Evolutionary conservation across 2,329 filamentous ascomycete genomes (phyloP), one percentile per base, ranked within the genome.

Genomic region (Nothophaeocryptopus gaeumannii): DNA sequence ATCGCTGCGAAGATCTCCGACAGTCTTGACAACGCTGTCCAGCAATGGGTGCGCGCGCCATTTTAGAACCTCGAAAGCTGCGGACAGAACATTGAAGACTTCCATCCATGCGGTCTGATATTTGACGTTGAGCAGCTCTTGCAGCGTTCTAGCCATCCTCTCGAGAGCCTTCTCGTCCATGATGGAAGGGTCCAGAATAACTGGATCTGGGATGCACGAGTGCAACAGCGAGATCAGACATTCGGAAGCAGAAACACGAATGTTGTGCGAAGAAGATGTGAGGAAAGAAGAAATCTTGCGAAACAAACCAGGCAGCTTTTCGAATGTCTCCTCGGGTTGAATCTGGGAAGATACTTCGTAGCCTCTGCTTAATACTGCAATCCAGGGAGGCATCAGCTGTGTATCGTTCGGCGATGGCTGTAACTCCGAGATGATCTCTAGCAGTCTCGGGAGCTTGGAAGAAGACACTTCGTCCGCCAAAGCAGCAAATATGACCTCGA

Each of bases 41-140:
- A 97, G 77, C 53, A 90, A 84, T 5, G 91, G 89, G 60, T 86
- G 80, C 2, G 91, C 84, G 52, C 84, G 84, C 92, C 92, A 97
- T 60, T 86, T 83, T 51, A 96, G 75, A 2, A 85, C 80, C 62
- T 95, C 89, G 58, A 96, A 96, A 74, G 96, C 88, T 46, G 89
- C 87, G 7, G 84, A 84, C 32, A 96, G 78, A 7, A 96, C 88
- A 59, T 84, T 89, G 73, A 97, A 97, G 1, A 95, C 90, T 67
- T 99, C 91, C 72, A 88, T 84, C 89, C 92, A 96, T 3, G 93
- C 93, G 20, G 86, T 83, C 72, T 97, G 93, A 65, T 91, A 99
- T 65, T 93, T 93, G 34, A 97, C 84, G 44, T 83, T 91, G 39
- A 99, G 77, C 7, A 97, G 76, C 33, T 85, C 81, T 54, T 85